Conservation (phyloP, 768 basidiomycete genomes). For the Leccinum variicolor region DNA sequence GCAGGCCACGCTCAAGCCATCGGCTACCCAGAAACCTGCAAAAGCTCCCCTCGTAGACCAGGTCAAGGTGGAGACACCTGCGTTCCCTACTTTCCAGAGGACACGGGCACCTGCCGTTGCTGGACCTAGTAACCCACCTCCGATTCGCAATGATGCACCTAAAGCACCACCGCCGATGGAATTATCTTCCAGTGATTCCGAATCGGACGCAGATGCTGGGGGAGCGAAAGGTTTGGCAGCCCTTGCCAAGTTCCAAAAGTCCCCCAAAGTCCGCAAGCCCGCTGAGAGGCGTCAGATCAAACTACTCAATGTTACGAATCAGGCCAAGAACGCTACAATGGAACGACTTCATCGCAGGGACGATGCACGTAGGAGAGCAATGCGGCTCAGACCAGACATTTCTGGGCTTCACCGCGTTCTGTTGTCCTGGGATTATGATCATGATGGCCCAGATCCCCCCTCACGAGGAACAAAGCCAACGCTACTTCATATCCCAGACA, state of each 20-base stretch:
- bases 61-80: slow-evolving; percentile 35
- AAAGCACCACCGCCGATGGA: slow-evolving; percentile 9
- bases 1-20: slow-evolving; percentile 19
- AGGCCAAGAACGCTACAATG: slow-evolving; percentile 40
- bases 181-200: slow-evolving; percentile 43
- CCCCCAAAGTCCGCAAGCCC: slow-evolving; percentile 56
- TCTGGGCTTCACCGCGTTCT: slow-evolving; percentile 72
- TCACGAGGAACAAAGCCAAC: slow-evolving; percentile 33
- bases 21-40: slow-evolving; percentile 10
- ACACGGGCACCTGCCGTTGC: slow-evolving; percentile 21
- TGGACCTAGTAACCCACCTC: slow-evolving; percentile 34
- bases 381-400: slow-evolving; percentile 81
- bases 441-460: slow-evolving; percentile 62
- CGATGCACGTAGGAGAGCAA: slow-evolving; percentile 54
- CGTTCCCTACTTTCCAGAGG: slow-evolving; percentile 45
- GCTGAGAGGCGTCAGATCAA: slow-evolving; percentile 61
- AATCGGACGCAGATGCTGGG: slow-evolving; percentile 45
- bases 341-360: slow-evolving; percentile 55
- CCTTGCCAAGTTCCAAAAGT: slow-evolving; percentile 58
- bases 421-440: slow-evolving; percentile 84
- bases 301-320: slow-evolving; percentile 51
- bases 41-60: slow-evolving; percentile 20
- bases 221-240: slow-evolving; percentile 45
- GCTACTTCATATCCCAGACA: slow-evolving; percentile 53
- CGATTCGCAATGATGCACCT: slow-evolving; percentile 8